Evolutionary conservation across 2,329 filamentous ascomycete genomes (phyloP).

Genomic region (Monilinia aucupariae): DNA sequence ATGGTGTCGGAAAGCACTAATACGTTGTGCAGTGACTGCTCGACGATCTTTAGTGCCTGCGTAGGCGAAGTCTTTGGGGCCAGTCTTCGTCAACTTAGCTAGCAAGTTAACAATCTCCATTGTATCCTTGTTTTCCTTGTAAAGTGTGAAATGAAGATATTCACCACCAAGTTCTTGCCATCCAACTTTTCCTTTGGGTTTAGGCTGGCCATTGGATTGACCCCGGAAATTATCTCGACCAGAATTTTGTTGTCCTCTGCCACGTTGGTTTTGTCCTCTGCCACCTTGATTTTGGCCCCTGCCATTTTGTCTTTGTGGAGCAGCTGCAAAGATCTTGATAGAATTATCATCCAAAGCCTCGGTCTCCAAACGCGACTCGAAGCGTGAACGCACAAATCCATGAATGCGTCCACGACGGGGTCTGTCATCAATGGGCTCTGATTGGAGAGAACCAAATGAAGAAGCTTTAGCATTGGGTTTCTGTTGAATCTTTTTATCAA

Average conservation of each 20-base stretch:
- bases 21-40: conserved; percentile 62
- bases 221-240: conserved; percentile 15
- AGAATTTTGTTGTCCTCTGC: conserved; percentile 20
- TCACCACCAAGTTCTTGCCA: conserved; percentile 65
- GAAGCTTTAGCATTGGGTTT: conserved; percentile 51
- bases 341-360: conserved; percentile 52
- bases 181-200: conserved; percentile 41
- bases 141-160: conserved; percentile 67
- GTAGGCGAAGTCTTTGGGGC: conserved; percentile 57
- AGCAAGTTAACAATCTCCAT: conserved; percentile 61
- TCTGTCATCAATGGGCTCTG: conserved; percentile 53
- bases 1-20: conserved; percentile 54
- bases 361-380: conserved; percentile 58
- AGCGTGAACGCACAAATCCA: conserved; percentile 52
- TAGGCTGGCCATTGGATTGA: conserved; percentile 23
- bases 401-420: conserved; percentile 58
- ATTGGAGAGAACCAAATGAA: conserved; percentile 49
- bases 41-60: conserved; percentile 69
- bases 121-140: conserved; percentile 66
- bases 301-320: conserved; percentile 25
- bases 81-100: conserved; percentile 52
- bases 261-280: conserved; percentile 11
- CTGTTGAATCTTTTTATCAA: conserved; percentile 50
- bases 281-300: conserved; percentile 21
- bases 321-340: conserved; percentile 51